Evolutionary conservation across 805 yeast species (phyloP), one percentile per base, ranked within the genome.

Genomic region (Wickerhamomyces tratensis): DNA sequence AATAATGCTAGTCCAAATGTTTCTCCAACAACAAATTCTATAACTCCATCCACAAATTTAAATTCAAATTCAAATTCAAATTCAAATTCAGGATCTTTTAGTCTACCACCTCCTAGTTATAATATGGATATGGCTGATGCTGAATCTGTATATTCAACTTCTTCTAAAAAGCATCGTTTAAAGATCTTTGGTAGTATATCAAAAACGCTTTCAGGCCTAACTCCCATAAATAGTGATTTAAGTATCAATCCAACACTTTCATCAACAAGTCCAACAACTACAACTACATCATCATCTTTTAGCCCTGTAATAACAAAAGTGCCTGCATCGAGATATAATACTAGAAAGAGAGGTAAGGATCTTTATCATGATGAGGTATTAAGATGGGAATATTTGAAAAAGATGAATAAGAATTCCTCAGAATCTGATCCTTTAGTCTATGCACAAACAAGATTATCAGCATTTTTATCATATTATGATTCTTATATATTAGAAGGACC

Each of bases 381-480:
- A 12, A 45, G 50, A 35, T 56, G 60, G 60, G 33, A 15, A 6
- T 33, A 39, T 13, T 37, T 43, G 11, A 39, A 36, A 8, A 49
- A 46, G 33, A 37, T 49, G 14, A 48, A 43, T 37, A 37, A 42
- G 2, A 39, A 39, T 14, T 41, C 45, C 5, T 39, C 37, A 15
- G 10, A 7, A 4, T 36, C 33, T 8, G 59, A 54, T 41, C 48
- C 58, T 0, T 31, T 53, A 12, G 42, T 43, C 5, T 46, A 46
- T 37, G 40, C 57, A 5, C 34, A 40, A 8, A 38, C 46, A 14
- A 43, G 61, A 20, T 44, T 56, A 5, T 38, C 39, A 3, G 37
- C 48, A 1, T 49, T 55, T n/a, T 31, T 52, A 1, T 51, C 49
- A 12, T 43, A 42, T 12, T 56, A 53, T 36, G 54, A 54, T 37